These are phyloP conservation scores for Pseudogymnoascus pannorum DNA, from an alignment of 2,329 filamentous ascomycete species.

Conservation along the genomic window DNA sequence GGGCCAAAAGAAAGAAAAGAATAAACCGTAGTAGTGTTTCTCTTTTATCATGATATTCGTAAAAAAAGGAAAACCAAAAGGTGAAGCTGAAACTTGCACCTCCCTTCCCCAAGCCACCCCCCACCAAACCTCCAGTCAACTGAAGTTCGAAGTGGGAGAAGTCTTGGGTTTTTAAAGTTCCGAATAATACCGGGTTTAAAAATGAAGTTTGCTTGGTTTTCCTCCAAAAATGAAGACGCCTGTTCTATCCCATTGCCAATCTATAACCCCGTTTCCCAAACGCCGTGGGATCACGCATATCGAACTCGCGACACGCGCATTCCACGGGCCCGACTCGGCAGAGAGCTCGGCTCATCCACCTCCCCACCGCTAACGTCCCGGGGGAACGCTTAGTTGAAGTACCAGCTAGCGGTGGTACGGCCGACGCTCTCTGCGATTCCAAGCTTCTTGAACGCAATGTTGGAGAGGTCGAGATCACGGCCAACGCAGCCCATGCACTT, in stretches of 20 bases:
- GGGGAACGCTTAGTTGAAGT: constrained; percentile 31
- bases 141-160: no score
- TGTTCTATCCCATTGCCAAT: neutral
- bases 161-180: neutral
- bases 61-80: neutral
- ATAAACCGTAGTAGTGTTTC: neutral
- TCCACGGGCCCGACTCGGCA: neutral
- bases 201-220: neutral
- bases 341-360: neutral
- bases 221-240: neutral
- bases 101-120: neutral
- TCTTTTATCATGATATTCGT: constrained; percentile 6
- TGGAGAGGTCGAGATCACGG: constrained; percentile 53
- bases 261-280: neutral
- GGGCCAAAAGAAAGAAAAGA: neutral
- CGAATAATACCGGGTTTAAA: neutral
- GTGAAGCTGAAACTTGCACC: neutral
- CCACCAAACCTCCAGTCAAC: neutral
- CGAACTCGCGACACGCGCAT: neutral
- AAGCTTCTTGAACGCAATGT: constrained; percentile 48
- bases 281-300: neutral
- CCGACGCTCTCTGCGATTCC: constrained; percentile 39
- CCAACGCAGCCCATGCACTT: constrained; percentile 64
- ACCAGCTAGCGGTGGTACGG: constrained; percentile 38
- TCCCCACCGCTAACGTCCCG: neutral